Evolutionary conservation across 2,329 filamentous ascomycete genomes (phyloP).

Genomic region (Monosporascus sp.): DNA sequence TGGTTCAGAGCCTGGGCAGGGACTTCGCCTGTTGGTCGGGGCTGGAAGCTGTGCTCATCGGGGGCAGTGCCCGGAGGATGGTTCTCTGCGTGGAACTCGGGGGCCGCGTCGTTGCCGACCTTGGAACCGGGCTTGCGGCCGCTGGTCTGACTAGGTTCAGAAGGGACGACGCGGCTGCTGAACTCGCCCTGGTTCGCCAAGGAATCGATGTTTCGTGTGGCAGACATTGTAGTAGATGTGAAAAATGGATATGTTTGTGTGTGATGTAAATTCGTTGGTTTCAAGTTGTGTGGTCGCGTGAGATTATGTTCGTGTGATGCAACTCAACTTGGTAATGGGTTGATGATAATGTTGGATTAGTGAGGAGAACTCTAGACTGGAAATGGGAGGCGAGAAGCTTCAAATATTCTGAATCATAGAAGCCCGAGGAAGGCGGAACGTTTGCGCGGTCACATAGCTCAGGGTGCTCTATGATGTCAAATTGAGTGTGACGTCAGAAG

Average conservation of each 20-base stretch:
- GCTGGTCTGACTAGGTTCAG: constrained; percentile 46
- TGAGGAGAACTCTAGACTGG: too few relatives aligned
- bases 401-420: too few relatives aligned
- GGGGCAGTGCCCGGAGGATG: constrained; percentile 61
- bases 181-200: constrained; percentile 53
- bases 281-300: too few relatives aligned
- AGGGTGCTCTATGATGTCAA: too few relatives aligned
- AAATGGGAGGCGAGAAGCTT: too few relatives aligned
- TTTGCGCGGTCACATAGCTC: too few relatives aligned
- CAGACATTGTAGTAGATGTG: constrained; percentile 16
- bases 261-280: too few relatives aligned
- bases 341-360: too few relatives aligned
- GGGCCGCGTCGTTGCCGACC: constrained; percentile 51
- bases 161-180: constrained; percentile 40
- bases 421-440: too few relatives aligned
- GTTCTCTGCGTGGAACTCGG: constrained; percentile 59
- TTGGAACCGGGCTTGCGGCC: constrained; percentile 59
- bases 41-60: constrained; percentile 31
- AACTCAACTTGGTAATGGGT: not conserved
- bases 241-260: not conserved
- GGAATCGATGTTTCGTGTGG: constrained; percentile 41
- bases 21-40: constrained; percentile 30
- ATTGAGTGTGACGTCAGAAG: too few relatives aligned
- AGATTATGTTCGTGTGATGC: not conserved
- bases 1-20: constrained; percentile 28